Conservation (phyloP, 1,139 yeast genomes). For the Yamadazyma diddensiae region DNA sequence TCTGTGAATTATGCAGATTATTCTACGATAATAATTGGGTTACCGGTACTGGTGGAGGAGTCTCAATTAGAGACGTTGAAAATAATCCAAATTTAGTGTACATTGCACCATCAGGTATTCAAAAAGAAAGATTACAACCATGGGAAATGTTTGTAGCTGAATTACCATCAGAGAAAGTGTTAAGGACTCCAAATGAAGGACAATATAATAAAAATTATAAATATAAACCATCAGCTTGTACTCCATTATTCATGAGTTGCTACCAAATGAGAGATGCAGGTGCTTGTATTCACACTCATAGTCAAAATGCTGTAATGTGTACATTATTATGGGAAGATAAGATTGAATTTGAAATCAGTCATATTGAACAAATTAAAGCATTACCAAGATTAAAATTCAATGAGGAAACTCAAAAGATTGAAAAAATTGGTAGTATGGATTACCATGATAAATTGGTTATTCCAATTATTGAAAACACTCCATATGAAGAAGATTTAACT, state of each 20-base stretch:
- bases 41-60: constrained; percentile 96
- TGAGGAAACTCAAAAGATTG: constrained; percentile 42
- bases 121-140: constrained; percentile 83
- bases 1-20: constrained; percentile 74
- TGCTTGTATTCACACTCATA: constrained; percentile 94
- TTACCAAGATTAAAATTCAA: constrained; percentile 52
- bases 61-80: constrained; percentile 66
- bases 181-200: constrained; percentile 56
- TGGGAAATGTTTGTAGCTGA: constrained; percentile 80
- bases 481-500: constrained; percentile 84
- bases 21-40: constrained; percentile 89
- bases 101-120: constrained; percentile 94
- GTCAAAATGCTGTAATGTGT: constrained; percentile 82
- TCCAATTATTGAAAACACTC: constrained; percentile 89
- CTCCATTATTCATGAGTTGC: constrained; percentile 81
- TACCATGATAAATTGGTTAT: constrained; percentile 73
- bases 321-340: constrained; percentile 64
- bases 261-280: constrained; percentile 75
- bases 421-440: constrained; percentile 63
- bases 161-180: constrained; percentile 48
- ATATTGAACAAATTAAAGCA: constrained; percentile 92
- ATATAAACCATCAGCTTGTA: constrained; percentile 88
- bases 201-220: constrained; percentile 41
- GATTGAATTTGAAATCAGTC: constrained; percentile 66
- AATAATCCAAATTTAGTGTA: constrained; percentile 51